A percentile compares a stretch with the other conserved stretches of the same genome.
Conservation (phyloP, 73 alveolate genomes). For the Blepharisma japonicum region DNA sequence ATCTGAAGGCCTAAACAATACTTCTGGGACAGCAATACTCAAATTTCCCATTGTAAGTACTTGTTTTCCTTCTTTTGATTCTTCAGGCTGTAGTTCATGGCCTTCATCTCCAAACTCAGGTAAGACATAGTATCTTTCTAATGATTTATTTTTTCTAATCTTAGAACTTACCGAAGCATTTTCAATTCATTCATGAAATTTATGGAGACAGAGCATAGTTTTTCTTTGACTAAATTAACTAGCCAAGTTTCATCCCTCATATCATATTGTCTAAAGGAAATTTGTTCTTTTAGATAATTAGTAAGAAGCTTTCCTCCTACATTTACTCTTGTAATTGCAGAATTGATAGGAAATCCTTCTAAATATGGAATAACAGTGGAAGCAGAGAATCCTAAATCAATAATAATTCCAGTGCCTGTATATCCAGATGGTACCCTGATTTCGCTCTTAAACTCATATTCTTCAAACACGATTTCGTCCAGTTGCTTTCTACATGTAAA, state of each 20-base stretch:
- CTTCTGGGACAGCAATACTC: conserved; percentile 85
- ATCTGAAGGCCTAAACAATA: conserved; percentile 81
- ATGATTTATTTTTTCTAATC: conserved; percentile 28
- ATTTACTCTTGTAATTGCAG: conserved; percentile 78
- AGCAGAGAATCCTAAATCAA: conserved; percentile 82
- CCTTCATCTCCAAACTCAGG: conserved; percentile 74
- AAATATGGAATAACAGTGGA: conserved; percentile 80
- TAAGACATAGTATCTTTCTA: conserved; percentile 60
- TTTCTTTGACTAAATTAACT: conserved; percentile 77
- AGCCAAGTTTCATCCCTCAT: conserved; percentile 76
- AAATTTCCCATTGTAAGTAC: conserved; percentile 60
- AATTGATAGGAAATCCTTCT: conserved; percentile 64
- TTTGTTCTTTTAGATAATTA: conserved; percentile 72
- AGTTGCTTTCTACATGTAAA: not conserved
- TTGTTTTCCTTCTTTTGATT: conserved; percentile 36
- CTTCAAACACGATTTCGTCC: conserved; percentile 82
- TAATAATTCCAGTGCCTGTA: conserved; percentile 49
- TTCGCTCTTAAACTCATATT: conserved; percentile 64
- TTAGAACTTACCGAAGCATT: conserved; percentile 38
- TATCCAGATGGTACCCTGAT: conserved; percentile 54
- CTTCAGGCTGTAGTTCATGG: not conserved
- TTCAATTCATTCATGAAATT: conserved; percentile 58
- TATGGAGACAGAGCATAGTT: conserved; percentile 69
- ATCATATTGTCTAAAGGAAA: conserved; percentile 69
- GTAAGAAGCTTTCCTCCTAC: conserved; percentile 91